Percentiles rank a stretch among this genome's conserved stretches.
Conservation (phyloP, 305 asterid genomes). For the Solanum chacoense region DNA sequence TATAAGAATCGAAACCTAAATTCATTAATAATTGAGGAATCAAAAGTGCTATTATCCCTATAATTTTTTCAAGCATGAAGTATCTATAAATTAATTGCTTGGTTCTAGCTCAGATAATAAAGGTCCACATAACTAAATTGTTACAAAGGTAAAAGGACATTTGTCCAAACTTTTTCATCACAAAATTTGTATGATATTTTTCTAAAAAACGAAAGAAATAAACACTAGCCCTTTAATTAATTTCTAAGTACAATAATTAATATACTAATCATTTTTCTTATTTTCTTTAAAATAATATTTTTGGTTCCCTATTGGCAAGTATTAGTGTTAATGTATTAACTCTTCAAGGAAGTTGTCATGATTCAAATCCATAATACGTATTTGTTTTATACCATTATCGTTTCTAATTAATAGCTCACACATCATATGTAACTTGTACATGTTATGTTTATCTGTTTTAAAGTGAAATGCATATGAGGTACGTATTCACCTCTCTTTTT, state of each 20-base stretch:
- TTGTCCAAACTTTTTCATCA: background rate
- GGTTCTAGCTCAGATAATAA: background rate
- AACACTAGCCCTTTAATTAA: too few species aligned
- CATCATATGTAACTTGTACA: background rate
- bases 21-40: background rate
- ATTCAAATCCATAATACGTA: background rate
- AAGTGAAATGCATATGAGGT: background rate
- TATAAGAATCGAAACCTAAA: background rate
- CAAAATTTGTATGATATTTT: background rate
- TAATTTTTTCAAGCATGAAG: background rate
- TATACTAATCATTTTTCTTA: background rate
- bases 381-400: background rate
- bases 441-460: background rate
- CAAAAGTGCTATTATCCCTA: background rate
- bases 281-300: background rate
- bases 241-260: too few species aligned
- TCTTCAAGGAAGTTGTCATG: background rate
- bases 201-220: background rate
- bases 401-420: too few species aligned
- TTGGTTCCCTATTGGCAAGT: background rate
- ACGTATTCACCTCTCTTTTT: accelerated
- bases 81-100: background rate
- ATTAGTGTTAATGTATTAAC: background rate
- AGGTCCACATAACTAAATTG: background rate
- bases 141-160: background rate